Percentiles rank a stretch among this genome's conserved stretches.
Evolutionary conservation across 768 basidiomycete genomes (phyloP).

Genomic region (Lentinula lateritia): DNA sequence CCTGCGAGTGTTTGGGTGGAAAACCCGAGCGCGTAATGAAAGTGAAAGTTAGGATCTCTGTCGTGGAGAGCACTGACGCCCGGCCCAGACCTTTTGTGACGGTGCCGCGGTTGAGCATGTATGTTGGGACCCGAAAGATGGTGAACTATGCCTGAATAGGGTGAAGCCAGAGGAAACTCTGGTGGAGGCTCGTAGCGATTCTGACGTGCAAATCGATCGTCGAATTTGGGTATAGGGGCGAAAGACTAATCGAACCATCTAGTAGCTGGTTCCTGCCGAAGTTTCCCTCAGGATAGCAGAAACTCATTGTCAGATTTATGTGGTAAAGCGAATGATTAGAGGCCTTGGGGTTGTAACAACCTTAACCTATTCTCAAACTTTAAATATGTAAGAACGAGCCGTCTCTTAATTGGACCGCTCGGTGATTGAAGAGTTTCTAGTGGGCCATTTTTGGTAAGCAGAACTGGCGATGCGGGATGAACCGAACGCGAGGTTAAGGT

Average conservation of each 20-base stretch:
- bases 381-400: conserved; percentile 83
- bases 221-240: conserved; percentile 94
- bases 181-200: conserved; percentile 94
- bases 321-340: conserved; percentile 88
- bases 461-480: conserved; percentile 66
- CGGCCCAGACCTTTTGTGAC: conserved; percentile 68
- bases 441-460: conserved; percentile 79
- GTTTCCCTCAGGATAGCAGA: conserved; percentile 69
- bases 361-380: conserved; percentile 81
- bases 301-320: conserved; percentile 54
- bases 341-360: conserved; percentile 85
- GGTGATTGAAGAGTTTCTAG: conserved; percentile 78
- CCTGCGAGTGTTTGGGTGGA: conserved; percentile 74
- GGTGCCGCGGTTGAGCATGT: conserved; percentile 77
- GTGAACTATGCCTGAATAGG: conserved; percentile 83
- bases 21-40: conserved; percentile 68
- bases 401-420: conserved; percentile 79
- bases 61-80: conserved; percentile 69
- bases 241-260: conserved; percentile 95
- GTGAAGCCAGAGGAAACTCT: conserved; percentile 95
- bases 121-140: conserved; percentile 89
- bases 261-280: conserved; percentile 92
- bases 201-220: conserved; percentile 96
- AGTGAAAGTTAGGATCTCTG: conserved; percentile 80
- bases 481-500: conserved; percentile 70